A percentile compares a stretch with the other conserved stretches of the same genome.
Conservation (phyloP, 1,139 yeast genomes). For the Spathaspora jeffriesii region DNA sequence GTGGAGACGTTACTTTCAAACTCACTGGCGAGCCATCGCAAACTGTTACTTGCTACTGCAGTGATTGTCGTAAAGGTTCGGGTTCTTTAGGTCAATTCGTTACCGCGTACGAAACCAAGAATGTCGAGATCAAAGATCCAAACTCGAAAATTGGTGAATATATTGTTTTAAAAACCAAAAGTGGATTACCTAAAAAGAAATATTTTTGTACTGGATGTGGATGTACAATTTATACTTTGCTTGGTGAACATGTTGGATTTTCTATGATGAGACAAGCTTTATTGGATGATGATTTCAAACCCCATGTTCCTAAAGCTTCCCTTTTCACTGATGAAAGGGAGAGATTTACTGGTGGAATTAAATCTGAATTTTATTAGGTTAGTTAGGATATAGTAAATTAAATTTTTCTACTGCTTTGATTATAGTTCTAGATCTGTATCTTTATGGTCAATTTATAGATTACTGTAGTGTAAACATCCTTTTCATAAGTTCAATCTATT, state of each 20-base stretch:
- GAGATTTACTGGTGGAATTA: constrained; percentile 5
- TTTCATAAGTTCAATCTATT: background rate
- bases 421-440: no score
- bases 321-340: constrained; percentile 10
- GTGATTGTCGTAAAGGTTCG: constrained; percentile 24
- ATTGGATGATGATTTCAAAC: constrained; percentile 14
- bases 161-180: constrained; percentile 16
- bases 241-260: constrained; percentile 19
- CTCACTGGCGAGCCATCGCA: constrained; percentile 15
- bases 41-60: constrained; percentile 20
- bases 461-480: background rate
- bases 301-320: constrained; percentile 8
- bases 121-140: constrained; percentile 16
- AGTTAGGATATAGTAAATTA: no score
- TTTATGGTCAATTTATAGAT: no score
- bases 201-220: constrained; percentile 23
- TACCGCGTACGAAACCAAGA: constrained; percentile 12
- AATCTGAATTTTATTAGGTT: constrained; percentile 8
- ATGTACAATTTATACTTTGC: constrained; percentile 20
- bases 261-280: constrained; percentile 20
- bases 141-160: constrained; percentile 14
- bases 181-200: constrained; percentile 22
- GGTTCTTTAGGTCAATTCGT: constrained; percentile 24
- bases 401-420: no score
- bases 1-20: constrained; percentile 17